These are phyloP conservation scores for Nicotiana sylvestris DNA, from an alignment of 257 asterid species.

Conservation along the genomic window DNA sequence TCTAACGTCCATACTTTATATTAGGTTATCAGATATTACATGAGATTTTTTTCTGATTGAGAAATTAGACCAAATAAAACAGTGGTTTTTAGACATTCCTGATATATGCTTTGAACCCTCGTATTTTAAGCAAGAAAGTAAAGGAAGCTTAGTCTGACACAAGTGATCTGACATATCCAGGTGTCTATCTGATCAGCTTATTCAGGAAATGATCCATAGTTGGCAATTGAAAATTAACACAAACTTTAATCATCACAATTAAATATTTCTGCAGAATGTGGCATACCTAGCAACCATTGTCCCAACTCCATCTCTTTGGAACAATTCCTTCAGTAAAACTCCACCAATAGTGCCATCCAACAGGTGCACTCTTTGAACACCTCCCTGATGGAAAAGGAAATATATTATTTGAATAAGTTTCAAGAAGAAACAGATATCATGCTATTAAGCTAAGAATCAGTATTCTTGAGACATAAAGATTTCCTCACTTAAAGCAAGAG, in stretches of 20 bases:
- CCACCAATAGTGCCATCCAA: conserved; percentile 93
- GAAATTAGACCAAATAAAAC: not conserved
- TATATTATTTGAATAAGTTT: not conserved
- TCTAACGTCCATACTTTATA: not conserved
- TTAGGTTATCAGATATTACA: not conserved
- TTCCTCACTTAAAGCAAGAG: not conserved
- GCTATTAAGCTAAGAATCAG: not conserved
- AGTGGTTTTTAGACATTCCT: not conserved
- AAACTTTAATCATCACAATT: not conserved
- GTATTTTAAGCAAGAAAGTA: not conserved
- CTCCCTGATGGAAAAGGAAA: conserved; percentile 54
- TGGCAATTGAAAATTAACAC: not conserved
- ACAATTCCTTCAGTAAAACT: conserved; percentile 78
- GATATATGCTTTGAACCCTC: not conserved
- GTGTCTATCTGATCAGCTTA: not conserved
- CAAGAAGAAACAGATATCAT: not conserved
- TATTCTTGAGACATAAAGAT: not conserved
- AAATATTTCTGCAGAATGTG: conserved; percentile 16
- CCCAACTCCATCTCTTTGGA: conserved; percentile 93
- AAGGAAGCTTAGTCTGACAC: not conserved
- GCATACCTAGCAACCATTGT: conserved; percentile 96
- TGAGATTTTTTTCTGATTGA: not conserved
- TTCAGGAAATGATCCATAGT: not conserved
- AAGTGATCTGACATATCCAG: not conserved
- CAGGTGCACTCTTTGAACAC: conserved; percentile 91